Evolutionary conservation across 176 grass and related monocot species (phyloP).

Genomic region (Aechmea fasciata): DNA sequence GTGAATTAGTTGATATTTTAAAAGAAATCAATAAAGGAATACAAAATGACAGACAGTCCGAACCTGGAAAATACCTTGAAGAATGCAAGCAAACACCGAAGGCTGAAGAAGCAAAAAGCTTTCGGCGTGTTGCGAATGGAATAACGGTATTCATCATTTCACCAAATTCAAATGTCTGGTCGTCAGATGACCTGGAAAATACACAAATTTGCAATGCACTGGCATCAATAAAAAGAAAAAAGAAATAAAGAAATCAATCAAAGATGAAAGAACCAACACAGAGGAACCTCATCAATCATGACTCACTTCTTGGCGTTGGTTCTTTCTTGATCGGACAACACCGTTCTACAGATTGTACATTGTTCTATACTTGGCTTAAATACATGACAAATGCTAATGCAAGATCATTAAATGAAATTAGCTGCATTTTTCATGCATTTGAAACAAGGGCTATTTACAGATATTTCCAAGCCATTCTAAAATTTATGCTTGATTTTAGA

Average conservation of each 20-base stretch:
- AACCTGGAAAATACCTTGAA: constrained; percentile 92
- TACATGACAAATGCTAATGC: neutral
- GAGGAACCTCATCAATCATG: neutral
- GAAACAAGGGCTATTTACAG: too few species aligned
- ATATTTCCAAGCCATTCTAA: too few species aligned
- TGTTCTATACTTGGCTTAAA: neutral
- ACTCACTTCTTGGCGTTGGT: neutral
- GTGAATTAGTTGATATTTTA: neutral
- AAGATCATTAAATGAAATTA: neutral
- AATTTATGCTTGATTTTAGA: too few species aligned
- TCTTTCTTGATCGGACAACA: constrained; percentile 1
- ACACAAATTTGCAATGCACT: neutral
- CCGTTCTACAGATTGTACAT: neutral
- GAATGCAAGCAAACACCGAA: constrained; percentile 61
- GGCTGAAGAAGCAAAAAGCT: constrained; percentile 47
- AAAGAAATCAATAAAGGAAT: neutral
- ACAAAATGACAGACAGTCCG: constrained; percentile 20
- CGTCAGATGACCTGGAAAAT: constrained; percentile 31
- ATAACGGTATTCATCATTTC: constrained; percentile 28
- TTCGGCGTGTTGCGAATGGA: constrained; percentile 40
- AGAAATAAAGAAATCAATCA: constrained; percentile 1
- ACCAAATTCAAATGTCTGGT: constrained; percentile 24
- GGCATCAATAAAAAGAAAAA: neutral
- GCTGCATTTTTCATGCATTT: neutral
- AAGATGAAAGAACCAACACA: neutral